These are phyloP conservation scores for Tinospora cordifolia DNA, from an alignment of 164 flowering plant genomes.

Conservation along the genomic window DNA sequence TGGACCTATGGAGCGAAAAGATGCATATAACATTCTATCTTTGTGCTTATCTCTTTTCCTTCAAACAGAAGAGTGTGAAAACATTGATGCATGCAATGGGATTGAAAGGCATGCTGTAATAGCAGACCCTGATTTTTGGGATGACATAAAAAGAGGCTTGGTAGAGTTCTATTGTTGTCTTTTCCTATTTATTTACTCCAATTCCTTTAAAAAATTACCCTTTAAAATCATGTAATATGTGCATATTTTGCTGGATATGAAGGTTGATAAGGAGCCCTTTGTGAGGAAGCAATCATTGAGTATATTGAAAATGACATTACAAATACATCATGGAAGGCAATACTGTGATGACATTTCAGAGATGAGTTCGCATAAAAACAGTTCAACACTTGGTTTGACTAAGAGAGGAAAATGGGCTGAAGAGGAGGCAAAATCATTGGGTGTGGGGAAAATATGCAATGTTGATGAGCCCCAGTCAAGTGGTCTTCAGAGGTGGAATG, in stretches of 20 bases:
- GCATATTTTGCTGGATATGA: slow-evolving; percentile 10
- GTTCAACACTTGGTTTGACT: slow-evolving; percentile 33
- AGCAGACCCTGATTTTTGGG: slow-evolving; percentile 61
- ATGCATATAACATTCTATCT: slow-evolving; percentile 69
- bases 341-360: slow-evolving; percentile 20
- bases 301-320: slow-evolving; percentile 48
- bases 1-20: slow-evolving; percentile 70
- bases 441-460: slow-evolving; percentile 47
- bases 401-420: slow-evolving; percentile 82
- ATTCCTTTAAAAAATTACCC: background rate
- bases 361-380: slow-evolving; percentile 19
- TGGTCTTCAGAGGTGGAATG: slow-evolving; percentile 62
- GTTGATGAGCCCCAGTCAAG: slow-evolving; percentile 21
- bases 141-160: slow-evolving; percentile 77
- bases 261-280: slow-evolving; percentile 75
- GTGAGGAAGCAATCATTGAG: slow-evolving; percentile 81
- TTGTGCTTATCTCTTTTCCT: slow-evolving; percentile 45
- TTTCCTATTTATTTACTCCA: slow-evolving; percentile 4
- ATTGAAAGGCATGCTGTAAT: slow-evolving; percentile 48
- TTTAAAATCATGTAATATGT: background rate
- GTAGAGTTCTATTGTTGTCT: slow-evolving; percentile 30
- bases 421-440: slow-evolving; percentile 81
- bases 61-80: slow-evolving; percentile 25
- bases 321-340: slow-evolving; percentile 24
- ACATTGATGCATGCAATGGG: slow-evolving; percentile 15